Evolutionary conservation across 306 rosid species (phyloP).

Genomic region (Sophora flavescens): DNA sequence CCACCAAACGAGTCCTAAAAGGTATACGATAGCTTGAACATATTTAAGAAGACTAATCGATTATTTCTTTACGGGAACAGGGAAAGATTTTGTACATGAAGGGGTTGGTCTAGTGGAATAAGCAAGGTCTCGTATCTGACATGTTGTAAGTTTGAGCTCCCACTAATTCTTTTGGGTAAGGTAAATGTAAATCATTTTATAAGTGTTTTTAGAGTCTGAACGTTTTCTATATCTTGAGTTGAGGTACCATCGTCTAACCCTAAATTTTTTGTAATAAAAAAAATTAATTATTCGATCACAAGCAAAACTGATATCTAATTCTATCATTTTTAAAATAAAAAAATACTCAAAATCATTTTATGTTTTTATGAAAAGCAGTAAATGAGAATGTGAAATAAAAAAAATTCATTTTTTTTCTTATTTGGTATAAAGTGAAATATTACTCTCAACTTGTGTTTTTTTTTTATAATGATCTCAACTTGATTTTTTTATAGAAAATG

Average conservation of each 20-base stretch:
- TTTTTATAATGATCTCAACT: neutral
- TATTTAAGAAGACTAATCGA: conserved; percentile 20
- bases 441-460: neutral
- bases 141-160: too few relatives aligned
- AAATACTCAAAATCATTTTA: neutral
- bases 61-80: conserved; percentile 3
- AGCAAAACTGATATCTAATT: neutral
- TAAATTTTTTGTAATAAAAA: neutral
- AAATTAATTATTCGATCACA: conserved; percentile 31
- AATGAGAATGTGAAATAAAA: neutral
- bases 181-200: too few relatives aligned
- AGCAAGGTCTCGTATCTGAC: too few relatives aligned
- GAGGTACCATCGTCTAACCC: too few relatives aligned
- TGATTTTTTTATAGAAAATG: neutral
- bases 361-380: neutral
- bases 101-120: too few relatives aligned
- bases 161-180: too few relatives aligned
- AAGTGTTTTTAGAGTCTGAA: too few relatives aligned
- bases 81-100: too few relatives aligned
- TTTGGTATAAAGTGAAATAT: too few relatives aligned
- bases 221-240: too few relatives aligned
- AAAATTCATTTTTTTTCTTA: too few relatives aligned
- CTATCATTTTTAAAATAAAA: neutral
- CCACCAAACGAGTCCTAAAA: too few relatives aligned
- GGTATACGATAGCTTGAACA: conserved; percentile 6